Conservation (phyloP, 2,329 filamentous ascomycete species). For the Phialocephala sp. region DNA sequence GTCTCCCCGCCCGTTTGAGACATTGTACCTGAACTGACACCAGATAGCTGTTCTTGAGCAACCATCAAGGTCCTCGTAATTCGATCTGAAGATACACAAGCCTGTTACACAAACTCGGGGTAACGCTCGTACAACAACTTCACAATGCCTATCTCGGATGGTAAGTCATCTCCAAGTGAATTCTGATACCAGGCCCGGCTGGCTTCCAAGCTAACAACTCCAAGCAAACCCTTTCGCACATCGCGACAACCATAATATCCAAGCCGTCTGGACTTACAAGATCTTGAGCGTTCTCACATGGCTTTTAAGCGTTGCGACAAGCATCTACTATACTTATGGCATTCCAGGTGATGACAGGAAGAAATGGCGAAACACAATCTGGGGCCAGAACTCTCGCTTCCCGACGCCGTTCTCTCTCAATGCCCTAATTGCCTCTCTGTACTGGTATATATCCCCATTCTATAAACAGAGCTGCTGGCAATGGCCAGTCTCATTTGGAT, state of each 20-base stretch:
- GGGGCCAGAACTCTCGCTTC: constrained; percentile 71
- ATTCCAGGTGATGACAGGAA: constrained; percentile 64
- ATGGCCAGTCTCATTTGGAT: not conserved
- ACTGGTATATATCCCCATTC: constrained; percentile 63
- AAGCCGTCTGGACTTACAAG: constrained; percentile 74
- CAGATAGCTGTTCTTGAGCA: not conserved
- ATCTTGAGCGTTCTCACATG: constrained; percentile 76
- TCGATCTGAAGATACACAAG: not conserved
- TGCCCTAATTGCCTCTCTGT: constrained; percentile 67
- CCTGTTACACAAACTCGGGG: not conserved
- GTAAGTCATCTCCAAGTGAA: constrained; percentile 1
- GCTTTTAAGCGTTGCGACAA: constrained; percentile 73
- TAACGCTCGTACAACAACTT: not conserved
- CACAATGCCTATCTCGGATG: constrained; percentile 21
- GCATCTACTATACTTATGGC: constrained; percentile 75
- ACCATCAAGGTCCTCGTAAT: constrained; percentile 1
- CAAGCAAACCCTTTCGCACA: constrained; percentile 78
- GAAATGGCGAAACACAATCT: constrained; percentile 67
- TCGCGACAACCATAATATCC: constrained; percentile 67
- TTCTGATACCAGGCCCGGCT: not conserved
- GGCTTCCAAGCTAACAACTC: not conserved
- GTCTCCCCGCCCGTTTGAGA: constrained; percentile 3
- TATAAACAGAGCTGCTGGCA: not conserved
- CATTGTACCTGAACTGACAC: not conserved
- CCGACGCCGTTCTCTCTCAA: constrained; percentile 79